Evolutionary conservation across 2,329 filamentous ascomycete species (phyloP).

Genomic region (Acrodontium crateriforme): DNA sequence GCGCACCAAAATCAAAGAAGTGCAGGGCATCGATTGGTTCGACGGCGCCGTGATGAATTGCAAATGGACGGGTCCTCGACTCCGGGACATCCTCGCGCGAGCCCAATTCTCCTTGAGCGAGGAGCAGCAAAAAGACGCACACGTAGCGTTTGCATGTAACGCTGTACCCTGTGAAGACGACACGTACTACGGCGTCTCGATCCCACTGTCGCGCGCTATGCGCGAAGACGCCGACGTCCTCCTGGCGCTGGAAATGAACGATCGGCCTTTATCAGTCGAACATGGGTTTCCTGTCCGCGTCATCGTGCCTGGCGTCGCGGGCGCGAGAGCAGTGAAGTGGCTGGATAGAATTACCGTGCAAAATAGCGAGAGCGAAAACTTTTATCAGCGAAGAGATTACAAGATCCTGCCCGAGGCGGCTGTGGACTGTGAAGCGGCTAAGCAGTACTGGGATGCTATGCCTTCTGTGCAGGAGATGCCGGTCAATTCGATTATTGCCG

Average conservation of each 20-base stretch:
- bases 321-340: conserved; percentile 31
- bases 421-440: conserved; percentile 34
- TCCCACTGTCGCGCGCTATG: conserved; percentile 37
- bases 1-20: conserved; percentile 36
- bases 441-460: conserved; percentile 37
- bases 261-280: conserved; percentile 26
- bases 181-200: conserved; percentile 35
- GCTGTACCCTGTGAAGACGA: conserved; percentile 34
- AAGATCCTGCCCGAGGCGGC: conserved; percentile 36
- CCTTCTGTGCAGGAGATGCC: conserved; percentile 36
- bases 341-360: conserved; percentile 27
- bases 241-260: conserved; percentile 41
- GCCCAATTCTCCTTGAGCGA: conserved; percentile 21
- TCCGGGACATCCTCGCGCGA: conserved; percentile 32
- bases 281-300: conserved; percentile 32
- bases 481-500: conserved; percentile 25
- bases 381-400: conserved; percentile 40
- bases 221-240: conserved; percentile 35
- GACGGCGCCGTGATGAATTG: conserved; percentile 34
- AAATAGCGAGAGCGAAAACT: conserved; percentile 27
- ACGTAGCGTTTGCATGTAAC: conserved; percentile 38
- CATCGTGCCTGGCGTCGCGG: conserved; percentile 30
- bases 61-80: conserved; percentile 36
- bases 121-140: conserved; percentile 19
- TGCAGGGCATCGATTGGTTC: conserved; percentile 37